Conservation (phyloP, 805 yeast species). For the Candida koratica region DNA sequence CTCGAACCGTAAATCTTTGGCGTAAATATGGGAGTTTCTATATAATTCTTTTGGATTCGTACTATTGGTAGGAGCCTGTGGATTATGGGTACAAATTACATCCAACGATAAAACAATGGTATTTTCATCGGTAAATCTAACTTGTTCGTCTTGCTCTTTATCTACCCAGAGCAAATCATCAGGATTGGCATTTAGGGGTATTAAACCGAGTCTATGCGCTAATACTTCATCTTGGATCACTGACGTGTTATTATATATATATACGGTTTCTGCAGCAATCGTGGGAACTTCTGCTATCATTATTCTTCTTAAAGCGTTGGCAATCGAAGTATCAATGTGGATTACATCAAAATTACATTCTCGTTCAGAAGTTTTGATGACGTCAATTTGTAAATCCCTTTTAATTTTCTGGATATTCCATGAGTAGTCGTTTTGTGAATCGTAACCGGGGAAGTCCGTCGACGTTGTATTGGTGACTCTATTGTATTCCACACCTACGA, state of each 20-base stretch:
- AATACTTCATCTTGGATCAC: conserved; percentile 96
- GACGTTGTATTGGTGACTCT: conserved; percentile 86
- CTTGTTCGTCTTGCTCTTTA: conserved; percentile 54
- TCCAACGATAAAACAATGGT: conserved; percentile 81
- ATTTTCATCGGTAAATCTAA: conserved; percentile 77
- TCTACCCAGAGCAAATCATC: conserved; percentile 85
- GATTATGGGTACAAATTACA: conserved; percentile 79
- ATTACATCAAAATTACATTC: conserved; percentile 82
- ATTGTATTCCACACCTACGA: conserved; percentile 84
- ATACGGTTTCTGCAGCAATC: conserved; percentile 91
- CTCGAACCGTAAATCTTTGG: conserved; percentile 82
- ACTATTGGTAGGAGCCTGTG: conserved; percentile 72
- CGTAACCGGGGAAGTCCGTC: conserved; percentile 90
- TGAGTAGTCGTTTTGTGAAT: conserved; percentile 48
- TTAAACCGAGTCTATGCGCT: conserved; percentile 90
- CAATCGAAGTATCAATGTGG: conserved; percentile 84
- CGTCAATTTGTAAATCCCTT: conserved; percentile 58
- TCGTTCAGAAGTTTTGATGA: conserved; percentile 62
- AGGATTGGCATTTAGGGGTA: conserved; percentile 89
- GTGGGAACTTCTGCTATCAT: conserved; percentile 97
- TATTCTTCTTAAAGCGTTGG: conserved; percentile 94
- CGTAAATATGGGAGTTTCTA: conserved; percentile 82
- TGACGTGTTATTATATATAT: conserved; percentile 88
- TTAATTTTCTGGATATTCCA: conserved; percentile 86
- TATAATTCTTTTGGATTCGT: conserved; percentile 82